Conservation (phyloP, 202 grass and related monocot species). For the Carex sylvatica region DNA sequence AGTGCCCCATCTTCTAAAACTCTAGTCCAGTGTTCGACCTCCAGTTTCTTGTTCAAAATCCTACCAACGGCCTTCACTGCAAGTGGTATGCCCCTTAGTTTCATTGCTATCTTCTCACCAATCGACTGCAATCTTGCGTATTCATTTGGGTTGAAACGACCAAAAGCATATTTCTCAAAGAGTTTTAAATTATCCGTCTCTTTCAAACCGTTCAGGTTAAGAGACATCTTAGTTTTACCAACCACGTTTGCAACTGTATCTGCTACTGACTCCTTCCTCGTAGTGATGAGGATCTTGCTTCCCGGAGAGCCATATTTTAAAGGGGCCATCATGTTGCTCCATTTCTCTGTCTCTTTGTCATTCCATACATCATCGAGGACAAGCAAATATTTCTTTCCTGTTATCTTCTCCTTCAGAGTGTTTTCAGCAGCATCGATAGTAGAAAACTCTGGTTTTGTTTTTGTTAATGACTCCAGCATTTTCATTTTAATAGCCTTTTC, state of each 20-base stretch:
- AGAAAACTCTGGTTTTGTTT: neutral
- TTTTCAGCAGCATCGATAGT: neutral
- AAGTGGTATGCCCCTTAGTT: slow-evolving; percentile 19
- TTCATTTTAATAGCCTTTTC: slow-evolving; percentile 3
- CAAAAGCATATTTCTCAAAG: slow-evolving; percentile 24
- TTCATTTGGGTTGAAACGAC: neutral
- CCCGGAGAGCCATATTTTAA: slow-evolving; percentile 1
- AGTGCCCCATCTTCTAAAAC: neutral
- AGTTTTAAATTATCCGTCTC: neutral
- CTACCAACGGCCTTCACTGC: slow-evolving; percentile 13
- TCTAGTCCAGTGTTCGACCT: neutral
- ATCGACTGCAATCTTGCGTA: neutral
- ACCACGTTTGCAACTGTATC: neutral
- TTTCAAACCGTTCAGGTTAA: slow-evolving; percentile 15
- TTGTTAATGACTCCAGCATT: slow-evolving; percentile 7
- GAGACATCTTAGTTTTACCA: neutral
- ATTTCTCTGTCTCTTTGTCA: neutral
- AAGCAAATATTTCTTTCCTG: slow-evolving; percentile 22
- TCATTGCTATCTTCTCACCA: slow-evolving; percentile 8
- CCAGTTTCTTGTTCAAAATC: neutral
- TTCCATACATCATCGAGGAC: slow-evolving; percentile 44
- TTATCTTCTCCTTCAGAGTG: neutral
- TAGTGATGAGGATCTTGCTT: slow-evolving; percentile 33
- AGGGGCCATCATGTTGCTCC: neutral
- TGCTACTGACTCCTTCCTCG: slow-evolving; percentile 26